A percentile compares a stretch with the other conserved stretches of the same genome.
phyloP scores from a whole-genome alignment of 129 eudicot species.

The Arctium lappa region DNA sequence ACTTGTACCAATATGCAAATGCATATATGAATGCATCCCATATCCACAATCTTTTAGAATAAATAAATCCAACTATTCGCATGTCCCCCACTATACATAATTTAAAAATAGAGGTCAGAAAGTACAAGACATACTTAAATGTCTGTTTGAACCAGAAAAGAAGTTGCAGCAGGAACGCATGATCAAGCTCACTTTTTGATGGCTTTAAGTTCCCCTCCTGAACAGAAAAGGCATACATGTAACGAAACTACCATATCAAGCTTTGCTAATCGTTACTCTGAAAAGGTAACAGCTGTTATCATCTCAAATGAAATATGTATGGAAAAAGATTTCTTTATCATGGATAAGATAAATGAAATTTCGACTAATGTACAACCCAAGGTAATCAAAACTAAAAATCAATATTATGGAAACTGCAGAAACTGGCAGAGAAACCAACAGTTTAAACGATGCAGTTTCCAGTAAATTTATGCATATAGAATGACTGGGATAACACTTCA shows the following conservation, averaged over 20 bases:
- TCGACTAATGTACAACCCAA: background rate
- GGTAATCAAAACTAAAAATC: background rate
- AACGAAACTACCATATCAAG: constrained; percentile 8
- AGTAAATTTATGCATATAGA: background rate
- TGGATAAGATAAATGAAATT: background rate
- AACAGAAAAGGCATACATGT: constrained; percentile 17
- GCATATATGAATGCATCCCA: background rate
- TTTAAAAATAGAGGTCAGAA: background rate
- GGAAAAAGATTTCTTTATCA: background rate
- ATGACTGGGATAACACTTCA: background rate
- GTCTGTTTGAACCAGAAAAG: constrained; percentile 96
- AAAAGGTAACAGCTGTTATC: background rate
- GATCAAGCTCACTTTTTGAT: constrained; percentile 60
- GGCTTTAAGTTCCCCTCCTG: constrained; percentile 90
- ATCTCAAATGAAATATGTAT: background rate
- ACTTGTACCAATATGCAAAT: background rate
- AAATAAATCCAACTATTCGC: background rate
- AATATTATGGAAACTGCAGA: background rate
- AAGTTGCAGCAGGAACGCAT: constrained; percentile 85
- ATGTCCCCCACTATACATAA: background rate
- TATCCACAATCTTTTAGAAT: background rate
- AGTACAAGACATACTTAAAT: constrained; percentile 55
- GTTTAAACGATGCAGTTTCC: background rate
- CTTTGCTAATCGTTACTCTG: background rate
- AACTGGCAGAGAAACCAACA: background rate